Percentiles rank a stretch among this genome's conserved stretches.
These are phyloP conservation scores for Ogataea henricii DNA, from an alignment of 805 yeast genomes.

Conservation along the genomic window DNA sequence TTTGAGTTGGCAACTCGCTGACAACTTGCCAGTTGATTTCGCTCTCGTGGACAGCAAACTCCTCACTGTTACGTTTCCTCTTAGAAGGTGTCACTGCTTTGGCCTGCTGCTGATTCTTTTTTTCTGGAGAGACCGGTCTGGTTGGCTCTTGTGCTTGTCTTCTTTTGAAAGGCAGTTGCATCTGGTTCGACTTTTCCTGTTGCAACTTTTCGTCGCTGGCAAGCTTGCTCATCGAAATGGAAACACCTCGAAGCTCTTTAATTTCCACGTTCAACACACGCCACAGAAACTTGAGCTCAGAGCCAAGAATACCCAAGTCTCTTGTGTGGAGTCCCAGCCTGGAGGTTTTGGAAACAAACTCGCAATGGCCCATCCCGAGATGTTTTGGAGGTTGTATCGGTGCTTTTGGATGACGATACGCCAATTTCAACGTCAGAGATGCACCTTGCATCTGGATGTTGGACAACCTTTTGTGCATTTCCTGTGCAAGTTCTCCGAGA, in stretches of 20 bases:
- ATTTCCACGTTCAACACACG: conserved; percentile 56
- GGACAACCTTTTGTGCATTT: conserved; percentile 55
- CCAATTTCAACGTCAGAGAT: conserved; percentile 63
- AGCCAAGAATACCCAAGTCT: conserved; percentile 59
- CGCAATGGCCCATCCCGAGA: conserved; percentile 85
- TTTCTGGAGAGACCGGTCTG: neutral
- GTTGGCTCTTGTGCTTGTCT: neutral
- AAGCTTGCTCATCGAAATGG: conserved; percentile 66
- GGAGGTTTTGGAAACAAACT: conserved; percentile 57
- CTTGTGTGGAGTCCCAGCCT: conserved; percentile 62
- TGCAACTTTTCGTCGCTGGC: conserved; percentile 36
- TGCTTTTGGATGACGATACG: conserved; percentile 63
- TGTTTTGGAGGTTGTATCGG: conserved; percentile 76
- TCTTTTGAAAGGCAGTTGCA: conserved; percentile 35
- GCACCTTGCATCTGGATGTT: conserved; percentile 52
- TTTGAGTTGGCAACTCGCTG: conserved; percentile 62
- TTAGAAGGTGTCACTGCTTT: no score
- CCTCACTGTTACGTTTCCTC: neutral
- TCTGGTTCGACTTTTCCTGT: conserved; percentile 31
- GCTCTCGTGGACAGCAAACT: conserved; percentile 10
- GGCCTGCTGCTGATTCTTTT: no score
- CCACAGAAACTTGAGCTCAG: conserved; percentile 58
- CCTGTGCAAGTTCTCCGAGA: conserved; percentile 56
- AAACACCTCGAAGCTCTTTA: conserved; percentile 73
- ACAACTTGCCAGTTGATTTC: conserved; percentile 68